Percentiles rank a stretch among this genome's conserved stretches.
Conservation (phyloP, 2,329 filamentous ascomycete genomes). For the Fusarium redolens region DNA sequence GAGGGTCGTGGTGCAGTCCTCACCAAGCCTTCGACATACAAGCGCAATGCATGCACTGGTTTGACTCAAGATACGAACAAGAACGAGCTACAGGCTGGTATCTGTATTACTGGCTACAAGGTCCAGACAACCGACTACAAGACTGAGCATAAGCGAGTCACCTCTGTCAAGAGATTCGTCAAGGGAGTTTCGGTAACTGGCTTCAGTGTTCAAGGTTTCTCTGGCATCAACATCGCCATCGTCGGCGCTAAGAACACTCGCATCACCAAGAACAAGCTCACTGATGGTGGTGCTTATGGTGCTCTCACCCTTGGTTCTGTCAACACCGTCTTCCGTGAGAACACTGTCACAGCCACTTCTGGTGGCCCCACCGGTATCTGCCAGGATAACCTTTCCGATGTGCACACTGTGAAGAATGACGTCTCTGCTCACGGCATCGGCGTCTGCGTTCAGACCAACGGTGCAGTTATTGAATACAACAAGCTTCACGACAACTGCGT, state of each 20-base stretch:
- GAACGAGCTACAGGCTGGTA: constrained; percentile 42
- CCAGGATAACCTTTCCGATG: constrained; percentile 49
- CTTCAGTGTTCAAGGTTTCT: constrained; percentile 48
- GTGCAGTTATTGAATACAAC: constrained; percentile 49
- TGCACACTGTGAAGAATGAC: constrained; percentile 45
- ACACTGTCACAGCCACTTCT: constrained; percentile 40
- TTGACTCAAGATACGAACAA: constrained; percentile 38
- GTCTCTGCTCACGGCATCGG: constrained; percentile 47
- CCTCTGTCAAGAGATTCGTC: constrained; percentile 41
- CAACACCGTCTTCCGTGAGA: constrained; percentile 45
- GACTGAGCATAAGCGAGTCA: constrained; percentile 48
- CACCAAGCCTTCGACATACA: constrained; percentile 35
- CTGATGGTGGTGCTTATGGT: constrained; percentile 45
- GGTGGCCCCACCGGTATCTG: constrained; percentile 48
- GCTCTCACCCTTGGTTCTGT: constrained; percentile 51
- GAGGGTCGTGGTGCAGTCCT: constrained; percentile 46
- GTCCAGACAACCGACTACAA: constrained; percentile 42
- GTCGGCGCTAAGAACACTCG: constrained; percentile 46
- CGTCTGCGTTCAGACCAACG: constrained; percentile 51
- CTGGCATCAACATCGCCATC: constrained; percentile 52
- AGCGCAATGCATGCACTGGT: constrained; percentile 48
- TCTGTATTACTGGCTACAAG: constrained; percentile 49
- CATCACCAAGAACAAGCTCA: constrained; percentile 31
- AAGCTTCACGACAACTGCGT: constrained; percentile 46
- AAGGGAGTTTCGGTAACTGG: constrained; percentile 49